Base-by-base conservation (phyloP, 2,329 filamentous ascomycete species). In the Fusarium neocosmosporiellum region DNA sequence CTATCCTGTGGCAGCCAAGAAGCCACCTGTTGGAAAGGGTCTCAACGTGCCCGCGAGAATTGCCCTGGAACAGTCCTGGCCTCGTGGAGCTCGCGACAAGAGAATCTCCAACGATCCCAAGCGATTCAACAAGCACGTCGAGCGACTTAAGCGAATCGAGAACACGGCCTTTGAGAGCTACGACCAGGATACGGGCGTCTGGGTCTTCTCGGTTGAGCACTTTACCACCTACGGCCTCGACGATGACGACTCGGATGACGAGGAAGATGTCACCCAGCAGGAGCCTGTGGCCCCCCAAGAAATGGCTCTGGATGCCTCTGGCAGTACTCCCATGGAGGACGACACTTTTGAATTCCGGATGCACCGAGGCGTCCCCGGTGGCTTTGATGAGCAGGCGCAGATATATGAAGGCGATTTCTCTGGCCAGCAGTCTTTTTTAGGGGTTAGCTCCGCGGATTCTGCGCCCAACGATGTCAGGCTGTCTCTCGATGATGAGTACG, bases 141-240 rank as follows among this genome's bases (percentile, higher is more conserved):
- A 92, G 69, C 92, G 94, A 62, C 89, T 99, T 27, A 93, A 91
- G 86, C 90, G 89, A 66, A 94, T 98, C 39, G 85, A 86, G 10
- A 92, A 94, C 80, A 98, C 96, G 0, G 90, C 90, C 5, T 98
- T 98, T 77, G 87, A 95, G 76, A 87, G 88, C 77, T 99, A 98
- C 81, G 89, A 97, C 72, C 86, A 87, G 65, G 87, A 94, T 2
- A 95, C 91, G 60, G 96, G 96, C 60, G 89, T 93, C 54, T 99
- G 97, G 97, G 89, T 90, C 16, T 99, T 99, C 84, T 91, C 87
- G 11, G 96, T 99, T n/a, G 91, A 96, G 78, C 96, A 99, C 82
- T 99, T 97, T 81, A 98, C 96, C 1, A 98, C 95, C 1, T 99
- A 99, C 79, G 95, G 93, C 43, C 87, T 98, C 72, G 94, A 93